These are phyloP conservation scores for Coniochaeta hoffmannii DNA, from an alignment of 2,329 filamentous ascomycete species.

Conservation along the genomic window DNA sequence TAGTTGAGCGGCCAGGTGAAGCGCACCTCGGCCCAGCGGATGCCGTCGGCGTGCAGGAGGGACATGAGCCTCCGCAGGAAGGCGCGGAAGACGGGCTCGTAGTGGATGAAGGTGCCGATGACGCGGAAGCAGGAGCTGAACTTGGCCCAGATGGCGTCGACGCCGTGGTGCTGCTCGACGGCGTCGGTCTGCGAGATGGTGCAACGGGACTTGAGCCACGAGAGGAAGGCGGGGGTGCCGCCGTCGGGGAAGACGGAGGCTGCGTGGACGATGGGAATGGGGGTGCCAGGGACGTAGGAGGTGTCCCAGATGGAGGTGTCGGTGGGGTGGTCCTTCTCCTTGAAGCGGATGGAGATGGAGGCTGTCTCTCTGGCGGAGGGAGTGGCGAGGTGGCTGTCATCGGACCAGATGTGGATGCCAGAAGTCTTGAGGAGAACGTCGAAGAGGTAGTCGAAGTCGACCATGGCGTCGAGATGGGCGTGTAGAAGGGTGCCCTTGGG, in stretches of 20 bases:
- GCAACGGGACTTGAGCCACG: conserved; percentile 68
- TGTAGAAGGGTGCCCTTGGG: conserved; percentile 84
- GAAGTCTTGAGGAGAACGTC: conserved; percentile 62
- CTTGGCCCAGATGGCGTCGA: conserved; percentile 78
- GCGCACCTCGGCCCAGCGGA: conserved; percentile 78
- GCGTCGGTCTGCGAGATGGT: conserved; percentile 67
- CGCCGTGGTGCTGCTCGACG: conserved; percentile 72
- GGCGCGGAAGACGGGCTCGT: conserved; percentile 79
- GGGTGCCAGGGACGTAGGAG: conserved; percentile 51
- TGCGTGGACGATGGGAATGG: conserved; percentile 51
- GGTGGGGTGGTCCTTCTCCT: conserved; percentile 27
- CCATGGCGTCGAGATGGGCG: conserved; percentile 86
- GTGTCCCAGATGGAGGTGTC: conserved; percentile 55
- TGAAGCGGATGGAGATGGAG: conserved; percentile 46
- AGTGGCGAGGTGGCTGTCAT: conserved; percentile 48
- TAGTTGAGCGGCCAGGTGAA: conserved; percentile 68
- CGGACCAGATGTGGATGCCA: conserved; percentile 63
- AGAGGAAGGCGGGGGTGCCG: conserved; percentile 63
- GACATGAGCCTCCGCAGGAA: conserved; percentile 67
- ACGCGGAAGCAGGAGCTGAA: conserved; percentile 70
- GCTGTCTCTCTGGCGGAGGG: conserved; percentile 45
- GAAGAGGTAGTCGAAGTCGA: conserved; percentile 76
- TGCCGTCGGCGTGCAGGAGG: conserved; percentile 69
- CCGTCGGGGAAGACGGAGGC: conserved; percentile 67
- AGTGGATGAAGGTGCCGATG: conserved; percentile 69